Evolutionary conservation across 1,139 yeast genomes (phyloP), one percentile per base, ranked within the genome.

Genomic region (Debaryomycetaceae sp.): DNA sequence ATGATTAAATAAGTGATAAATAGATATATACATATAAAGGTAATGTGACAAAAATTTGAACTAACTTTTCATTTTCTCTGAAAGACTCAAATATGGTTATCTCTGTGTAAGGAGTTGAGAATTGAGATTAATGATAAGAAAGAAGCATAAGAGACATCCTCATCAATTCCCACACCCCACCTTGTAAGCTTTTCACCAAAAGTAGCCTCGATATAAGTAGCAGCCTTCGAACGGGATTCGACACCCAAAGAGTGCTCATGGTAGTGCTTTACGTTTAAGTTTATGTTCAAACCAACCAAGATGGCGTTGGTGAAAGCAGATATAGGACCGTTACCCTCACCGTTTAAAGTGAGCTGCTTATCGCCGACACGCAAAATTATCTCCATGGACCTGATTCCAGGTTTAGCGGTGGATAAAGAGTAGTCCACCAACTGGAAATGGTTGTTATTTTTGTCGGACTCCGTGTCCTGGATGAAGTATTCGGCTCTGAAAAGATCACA

Each of bases 151-250:
- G 95, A 83, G 33, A 89, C 96, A 73, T 92, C 98, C 61, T 85
- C 88, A 59, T 89, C 82, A 44, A 91, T 82, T 56, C 97, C 98
- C 41, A 88, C 89, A 65, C 98, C 98, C 97, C 98, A 91, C 58
- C 80, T 78, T 42, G 68, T 59, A 22, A 70, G 64, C 32, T 69
- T 65, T 38, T 72, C 69, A 46, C 74, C 73, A 39, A 73, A 73
- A 35, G 73, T 65, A 35, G 83, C 70, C 59, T 83, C 88, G 49
- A 89, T 83, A 61, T 84, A 92, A 16, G 97, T 83, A 18, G 94
- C 98, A 46, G 98, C 98, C 60, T 84, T 80, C 41, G 95, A 81
- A 47, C 79, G 74, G 31, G 95, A 81, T 47, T 94, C 96, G 36
- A 80, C 77, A 47, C 98, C 98, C 49, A 92, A 75, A 33, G 97